phyloP scores from a whole-genome alignment of 2,329 filamentous ascomycete species.

The Blastomyces gilchristii region DNA sequence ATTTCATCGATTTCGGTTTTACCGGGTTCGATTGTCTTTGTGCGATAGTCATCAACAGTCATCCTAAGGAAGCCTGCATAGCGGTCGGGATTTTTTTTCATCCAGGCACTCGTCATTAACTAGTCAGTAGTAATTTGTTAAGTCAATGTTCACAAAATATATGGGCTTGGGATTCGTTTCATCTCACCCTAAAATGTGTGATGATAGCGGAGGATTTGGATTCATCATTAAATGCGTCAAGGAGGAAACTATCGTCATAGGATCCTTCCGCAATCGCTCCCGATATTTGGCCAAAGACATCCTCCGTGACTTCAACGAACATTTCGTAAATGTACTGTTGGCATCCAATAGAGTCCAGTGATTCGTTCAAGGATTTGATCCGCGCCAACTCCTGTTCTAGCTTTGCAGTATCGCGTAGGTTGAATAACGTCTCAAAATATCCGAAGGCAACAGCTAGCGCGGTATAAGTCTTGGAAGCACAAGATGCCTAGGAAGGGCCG shows the following conservation, averaged over 20 bases:
- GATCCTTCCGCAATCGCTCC: slow-evolving; percentile 44
- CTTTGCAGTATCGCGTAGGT: slow-evolving; percentile 52
- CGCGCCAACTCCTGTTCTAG: slow-evolving; percentile 62
- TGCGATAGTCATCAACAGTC: slow-evolving; percentile 58
- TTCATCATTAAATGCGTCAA: slow-evolving; percentile 63
- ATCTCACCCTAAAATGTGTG: slow-evolving; percentile 60
- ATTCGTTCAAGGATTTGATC: slow-evolving; percentile 58
- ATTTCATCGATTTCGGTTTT: slow-evolving; percentile 83
- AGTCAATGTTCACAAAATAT: slow-evolving; percentile 8
- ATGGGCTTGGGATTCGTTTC: background rate
- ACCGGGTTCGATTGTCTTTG: slow-evolving; percentile 59
- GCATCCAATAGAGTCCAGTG: slow-evolving; percentile 61
- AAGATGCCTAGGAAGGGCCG: slow-evolving; percentile 12
- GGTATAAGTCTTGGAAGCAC: slow-evolving; percentile 11
- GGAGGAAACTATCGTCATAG: slow-evolving; percentile 49
- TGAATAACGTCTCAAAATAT: slow-evolving; percentile 80
- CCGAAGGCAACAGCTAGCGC: slow-evolving; percentile 73
- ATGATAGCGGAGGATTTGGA: slow-evolving; percentile 63
- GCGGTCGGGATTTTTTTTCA: slow-evolving; percentile 60
- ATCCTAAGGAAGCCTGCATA: slow-evolving; percentile 65
- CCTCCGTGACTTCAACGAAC: slow-evolving; percentile 65
- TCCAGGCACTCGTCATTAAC: slow-evolving; percentile 72
- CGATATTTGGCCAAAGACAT: slow-evolving; percentile 55
- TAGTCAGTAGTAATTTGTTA: slow-evolving; percentile 36
- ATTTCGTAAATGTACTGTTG: slow-evolving; percentile 64